These are phyloP conservation scores for Cocos nucifera DNA, from an alignment of 176 grass and related monocot species.

Conservation along the genomic window DNA sequence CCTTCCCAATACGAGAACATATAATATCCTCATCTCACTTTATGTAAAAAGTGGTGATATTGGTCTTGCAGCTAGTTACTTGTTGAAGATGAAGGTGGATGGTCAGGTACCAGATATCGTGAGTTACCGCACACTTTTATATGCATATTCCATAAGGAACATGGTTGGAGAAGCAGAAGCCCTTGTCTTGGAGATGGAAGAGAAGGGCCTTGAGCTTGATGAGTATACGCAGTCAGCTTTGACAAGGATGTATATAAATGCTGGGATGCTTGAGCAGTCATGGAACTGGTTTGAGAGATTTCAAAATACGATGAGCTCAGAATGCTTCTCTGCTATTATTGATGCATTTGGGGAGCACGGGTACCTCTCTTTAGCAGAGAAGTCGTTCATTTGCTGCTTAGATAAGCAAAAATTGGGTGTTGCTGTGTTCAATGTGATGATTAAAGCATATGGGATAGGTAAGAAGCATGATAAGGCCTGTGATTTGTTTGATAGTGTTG, in stretches of 20 bases:
- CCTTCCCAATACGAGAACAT: conserved; percentile 56
- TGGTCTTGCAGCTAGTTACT: conserved; percentile 55
- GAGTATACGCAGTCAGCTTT: conserved; percentile 90
- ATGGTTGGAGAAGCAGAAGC: conserved; percentile 63
- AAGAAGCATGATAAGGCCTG: conserved; percentile 57
- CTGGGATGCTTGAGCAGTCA: conserved; percentile 51
- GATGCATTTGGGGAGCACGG: conserved; percentile 73
- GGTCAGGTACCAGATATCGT: conserved; percentile 52
- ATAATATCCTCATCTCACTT: conserved; percentile 64
- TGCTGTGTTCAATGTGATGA: conserved; percentile 87
- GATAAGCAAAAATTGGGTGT: conserved; percentile 51
- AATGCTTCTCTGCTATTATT: conserved; percentile 74
- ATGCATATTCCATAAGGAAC: conserved; percentile 59
- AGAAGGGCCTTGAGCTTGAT: conserved; percentile 47
- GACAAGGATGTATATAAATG: conserved; percentile 78
- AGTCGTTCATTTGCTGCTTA: conserved; percentile 59
- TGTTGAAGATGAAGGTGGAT: conserved; percentile 44
- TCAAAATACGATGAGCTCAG: conserved; percentile 37
- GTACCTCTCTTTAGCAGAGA: conserved; percentile 55
- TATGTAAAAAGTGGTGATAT: conserved; percentile 61
- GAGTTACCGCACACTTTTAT: conserved; percentile 71
- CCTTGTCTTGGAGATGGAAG: conserved; percentile 64
- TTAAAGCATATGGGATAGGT: conserved; percentile 75
- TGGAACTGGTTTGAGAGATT: conserved; percentile 84
- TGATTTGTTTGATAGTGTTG: conserved; percentile 68